Conservation (phyloP, 2,329 filamentous ascomycete species). For the Gremmenia infestans region DNA sequence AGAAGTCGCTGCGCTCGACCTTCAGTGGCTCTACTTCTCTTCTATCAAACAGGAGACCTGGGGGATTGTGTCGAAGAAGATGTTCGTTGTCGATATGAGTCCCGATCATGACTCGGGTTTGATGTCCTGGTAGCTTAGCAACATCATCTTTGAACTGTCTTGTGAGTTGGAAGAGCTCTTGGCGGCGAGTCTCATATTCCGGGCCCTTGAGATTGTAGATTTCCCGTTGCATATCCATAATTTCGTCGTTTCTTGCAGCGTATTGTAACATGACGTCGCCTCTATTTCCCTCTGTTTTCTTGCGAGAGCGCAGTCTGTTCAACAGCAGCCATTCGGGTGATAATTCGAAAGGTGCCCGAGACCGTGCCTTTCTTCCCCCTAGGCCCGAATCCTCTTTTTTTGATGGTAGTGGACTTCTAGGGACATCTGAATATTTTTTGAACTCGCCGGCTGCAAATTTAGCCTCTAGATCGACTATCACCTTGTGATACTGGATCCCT, state of each 20-base stretch:
- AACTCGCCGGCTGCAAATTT: conserved; percentile 4
- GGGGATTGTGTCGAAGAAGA: conserved; percentile 43
- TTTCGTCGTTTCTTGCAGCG: conserved; percentile 7
- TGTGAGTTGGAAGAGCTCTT: conserved; percentile 17
- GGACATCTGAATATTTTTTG: not conserved
- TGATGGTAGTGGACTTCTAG: not conserved
- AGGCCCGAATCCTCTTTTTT: not conserved
- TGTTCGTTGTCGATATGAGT: conserved; percentile 50
- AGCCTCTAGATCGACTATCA: conserved; percentile 10
- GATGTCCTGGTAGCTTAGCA: conserved; percentile 30
- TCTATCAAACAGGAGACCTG: conserved; percentile 62
- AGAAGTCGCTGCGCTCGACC: conserved; percentile 57
- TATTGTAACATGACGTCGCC: not conserved
- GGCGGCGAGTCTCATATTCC: conserved; percentile 18
- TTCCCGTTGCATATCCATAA: conserved; percentile 8
- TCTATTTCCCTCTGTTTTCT: not conserved
- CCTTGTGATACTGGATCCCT: not conserved
- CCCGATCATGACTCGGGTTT: conserved; percentile 4
- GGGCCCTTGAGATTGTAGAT: not conserved
- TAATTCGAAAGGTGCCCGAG: not conserved
- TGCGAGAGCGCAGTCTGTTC: not conserved
- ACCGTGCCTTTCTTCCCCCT: not conserved
- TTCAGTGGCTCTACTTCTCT: conserved; percentile 66
- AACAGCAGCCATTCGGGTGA: not conserved
- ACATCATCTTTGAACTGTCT: conserved; percentile 20